Percentiles rank a stretch among this genome's conserved stretches.
Evolutionary conservation across 1,284 basidiomycete species (phyloP).

Genomic region (Coniferiporia weirii): DNA sequence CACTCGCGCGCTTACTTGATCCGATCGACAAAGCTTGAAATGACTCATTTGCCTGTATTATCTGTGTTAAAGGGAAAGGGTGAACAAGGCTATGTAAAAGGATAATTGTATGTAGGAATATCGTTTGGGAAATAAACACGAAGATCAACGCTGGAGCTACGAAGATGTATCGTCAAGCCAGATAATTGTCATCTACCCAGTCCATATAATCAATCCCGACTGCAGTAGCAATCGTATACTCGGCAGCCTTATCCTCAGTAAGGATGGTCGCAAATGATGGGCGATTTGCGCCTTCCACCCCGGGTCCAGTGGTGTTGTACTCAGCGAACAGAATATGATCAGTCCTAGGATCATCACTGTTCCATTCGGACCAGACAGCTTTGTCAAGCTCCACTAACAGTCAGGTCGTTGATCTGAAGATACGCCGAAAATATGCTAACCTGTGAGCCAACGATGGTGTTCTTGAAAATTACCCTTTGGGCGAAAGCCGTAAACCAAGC

Average conservation of each 20-base stretch:
- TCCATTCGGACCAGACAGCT: conserved; percentile 46
- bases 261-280: conserved; percentile 39
- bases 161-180: conserved; percentile 18
- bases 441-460: conserved; percentile 8
- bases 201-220: conserved; percentile 37
- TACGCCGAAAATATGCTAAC: conserved; percentile 20
- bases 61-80: background rate
- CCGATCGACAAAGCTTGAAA: background rate
- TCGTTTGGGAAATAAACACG: no score
- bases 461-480: conserved; percentile 21
- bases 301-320: conserved; percentile 39
- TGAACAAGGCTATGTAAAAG: no score
- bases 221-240: conserved; percentile 38
- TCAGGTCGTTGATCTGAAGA: background rate
- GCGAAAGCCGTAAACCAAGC: conserved; percentile 16
- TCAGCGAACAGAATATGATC: conserved; percentile 43
- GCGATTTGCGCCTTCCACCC: conserved; percentile 30
- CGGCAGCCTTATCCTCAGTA: conserved; percentile 30
- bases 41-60: background rate
- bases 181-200: conserved; percentile 42
- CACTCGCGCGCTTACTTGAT: background rate
- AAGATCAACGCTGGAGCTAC: no score
- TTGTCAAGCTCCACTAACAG: conserved; percentile 29
- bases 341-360: conserved; percentile 32
- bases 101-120: no score